Conservation (phyloP, 345 rosid genomes). For the Syzygium aqueum region DNA sequence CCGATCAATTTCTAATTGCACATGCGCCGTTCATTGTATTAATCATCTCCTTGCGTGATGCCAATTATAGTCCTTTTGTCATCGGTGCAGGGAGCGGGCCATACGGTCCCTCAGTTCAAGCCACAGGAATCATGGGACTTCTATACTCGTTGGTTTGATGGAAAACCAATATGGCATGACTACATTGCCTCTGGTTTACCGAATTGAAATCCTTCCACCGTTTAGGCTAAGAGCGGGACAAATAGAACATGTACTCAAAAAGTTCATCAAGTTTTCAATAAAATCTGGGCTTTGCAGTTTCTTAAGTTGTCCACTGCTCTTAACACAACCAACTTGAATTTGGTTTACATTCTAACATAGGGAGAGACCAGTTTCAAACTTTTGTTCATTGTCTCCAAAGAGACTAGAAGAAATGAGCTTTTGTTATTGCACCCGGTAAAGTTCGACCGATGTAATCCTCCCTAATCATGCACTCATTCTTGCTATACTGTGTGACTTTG, state of each 20-base stretch:
- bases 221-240: neutral
- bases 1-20: neutral
- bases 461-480: too few species aligned
- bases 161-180: conserved; percentile 3
- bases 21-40: too few species aligned
- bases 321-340: neutral
- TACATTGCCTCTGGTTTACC: neutral
- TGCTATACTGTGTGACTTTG: too few species aligned
- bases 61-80: neutral
- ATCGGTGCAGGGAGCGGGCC: conserved; percentile 49
- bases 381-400: neutral
- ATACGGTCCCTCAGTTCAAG: conserved; percentile 52
- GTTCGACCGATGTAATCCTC: neutral
- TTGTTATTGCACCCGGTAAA: neutral
- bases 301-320: neutral
- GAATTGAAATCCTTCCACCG: neutral
- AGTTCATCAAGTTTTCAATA: neutral
- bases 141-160: conserved; percentile 30
- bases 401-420: neutral
- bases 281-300: neutral
- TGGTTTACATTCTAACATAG: neutral
- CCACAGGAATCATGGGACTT: conserved; percentile 43
- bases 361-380: neutral
- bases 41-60: neutral
- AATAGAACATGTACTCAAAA: neutral